Conservation (phyloP, 768 basidiomycete species). For the Lanmaoa rubissima region DNA sequence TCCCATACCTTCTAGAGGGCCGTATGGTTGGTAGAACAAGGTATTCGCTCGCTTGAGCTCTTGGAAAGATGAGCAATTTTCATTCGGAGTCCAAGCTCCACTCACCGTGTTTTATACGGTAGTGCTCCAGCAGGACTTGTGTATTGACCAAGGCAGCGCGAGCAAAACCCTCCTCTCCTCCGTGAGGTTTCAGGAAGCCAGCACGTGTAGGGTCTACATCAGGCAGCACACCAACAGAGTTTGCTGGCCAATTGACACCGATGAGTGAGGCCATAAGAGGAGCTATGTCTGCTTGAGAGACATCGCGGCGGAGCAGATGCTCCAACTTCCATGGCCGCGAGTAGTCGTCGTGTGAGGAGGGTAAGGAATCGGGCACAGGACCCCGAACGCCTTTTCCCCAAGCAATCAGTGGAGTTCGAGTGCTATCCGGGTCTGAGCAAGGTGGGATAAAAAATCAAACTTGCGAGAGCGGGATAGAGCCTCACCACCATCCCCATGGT, state of each 20-base stretch:
- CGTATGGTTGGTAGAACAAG: not conserved
- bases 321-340: not conserved
- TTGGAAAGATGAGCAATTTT: not conserved
- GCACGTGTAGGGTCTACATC: too few relatives aligned
- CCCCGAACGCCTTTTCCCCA: not conserved
- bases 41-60: not conserved
- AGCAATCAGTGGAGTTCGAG: not conserved
- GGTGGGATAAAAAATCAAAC: not conserved
- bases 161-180: not conserved
- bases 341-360: not conserved
- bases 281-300: not conserved
- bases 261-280: not conserved
- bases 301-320: not conserved
- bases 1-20: not conserved
- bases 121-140: not conserved
- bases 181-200: too few relatives aligned
- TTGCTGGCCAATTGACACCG: not conserved
- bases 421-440: not conserved
- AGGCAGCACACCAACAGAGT: not conserved
- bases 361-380: not conserved
- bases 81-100: not conserved
- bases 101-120: not conserved
- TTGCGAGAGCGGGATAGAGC: not conserved
- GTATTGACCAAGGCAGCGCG: not conserved
- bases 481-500: not conserved